Conservation (phyloP, 306 rosid genomes). For the Cotoneaster glaucophyllus region DNA sequence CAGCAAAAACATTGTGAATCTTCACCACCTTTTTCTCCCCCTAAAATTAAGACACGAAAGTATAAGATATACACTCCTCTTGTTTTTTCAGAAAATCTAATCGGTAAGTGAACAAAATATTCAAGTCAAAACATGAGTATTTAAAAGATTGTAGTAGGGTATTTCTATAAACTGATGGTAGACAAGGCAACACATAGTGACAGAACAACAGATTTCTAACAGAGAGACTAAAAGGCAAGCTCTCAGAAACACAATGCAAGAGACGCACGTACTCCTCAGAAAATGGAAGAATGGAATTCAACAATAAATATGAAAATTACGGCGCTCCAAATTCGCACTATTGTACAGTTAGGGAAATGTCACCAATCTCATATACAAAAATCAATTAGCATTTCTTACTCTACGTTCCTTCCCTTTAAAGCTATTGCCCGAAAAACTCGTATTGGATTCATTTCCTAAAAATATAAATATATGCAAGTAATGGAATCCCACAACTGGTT, state of each 20-base stretch:
- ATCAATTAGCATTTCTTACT: background rate
- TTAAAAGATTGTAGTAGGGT: background rate
- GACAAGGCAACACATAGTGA: background rate
- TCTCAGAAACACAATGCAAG: background rate
- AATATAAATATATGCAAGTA: background rate
- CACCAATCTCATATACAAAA: background rate
- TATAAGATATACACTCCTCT: background rate
- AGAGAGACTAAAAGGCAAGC: background rate
- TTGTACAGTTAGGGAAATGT: background rate
- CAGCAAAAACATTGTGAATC: slow-evolving; percentile 72
- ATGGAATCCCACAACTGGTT: slow-evolving; percentile 1
- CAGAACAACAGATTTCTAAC: background rate
- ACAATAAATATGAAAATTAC: background rate
- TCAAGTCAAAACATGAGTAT: background rate
- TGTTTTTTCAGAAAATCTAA: background rate
- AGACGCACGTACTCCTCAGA: background rate
- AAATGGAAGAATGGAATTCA: background rate
- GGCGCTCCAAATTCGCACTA: background rate
- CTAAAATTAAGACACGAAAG: slow-evolving; percentile 27
- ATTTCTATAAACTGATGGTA: too few species aligned
- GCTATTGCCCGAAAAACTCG: background rate
- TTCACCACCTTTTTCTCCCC: slow-evolving; percentile 70
- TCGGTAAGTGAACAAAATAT: background rate
- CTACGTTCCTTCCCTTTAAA: background rate
- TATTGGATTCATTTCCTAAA: background rate